Base-by-base conservation (phyloP, 768 basidiomycete species). In the Flagelloscypha sp. region DNA sequence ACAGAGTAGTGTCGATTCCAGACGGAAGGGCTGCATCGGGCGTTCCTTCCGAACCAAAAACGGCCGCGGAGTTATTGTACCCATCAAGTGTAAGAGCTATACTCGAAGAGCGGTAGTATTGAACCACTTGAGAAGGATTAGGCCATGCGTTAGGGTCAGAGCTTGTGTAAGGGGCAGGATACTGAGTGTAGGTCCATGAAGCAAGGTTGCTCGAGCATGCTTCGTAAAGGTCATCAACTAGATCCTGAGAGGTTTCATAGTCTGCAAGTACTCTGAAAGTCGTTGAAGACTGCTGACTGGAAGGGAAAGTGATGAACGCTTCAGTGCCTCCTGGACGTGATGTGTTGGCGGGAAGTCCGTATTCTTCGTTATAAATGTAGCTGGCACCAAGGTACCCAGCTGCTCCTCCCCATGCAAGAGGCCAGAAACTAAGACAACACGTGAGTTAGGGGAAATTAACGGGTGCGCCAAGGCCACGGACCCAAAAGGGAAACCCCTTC, bases 341-440 rank as follows among this genome's bases (percentile, higher is more conserved):
- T 3, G 57, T 52, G 38, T 75, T 74, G 24, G 55, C 48, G 3
- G 62, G 44, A 22, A 51, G 31, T 17, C 70, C 72, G 42, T 74
- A 74, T 70, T 74, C 73, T 24, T 58, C 39, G 20, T 56, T 52
- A 24, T 42, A 42, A 15, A 48, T 42, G 28, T 55, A 53, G 2
- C 46, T 41, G 15, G 43, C 50, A 5, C 54, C 56, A 15, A 49
- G 19, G 40, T 41, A 46, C 25, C 31, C 61, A 18, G 38, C 46
- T 17, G 25, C 43, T 1, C 55, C 55, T 2, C 56, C 58, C 71
- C 74, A 80, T 1, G 65, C 63, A 7, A 81, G 27, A 6, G 79
- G 79, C 78, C 79, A 82, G 56, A 68, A 83, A 42, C 63, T 64
- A n/a, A n/a, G n/a, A n/a, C n/a, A n/a, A n/a, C n/a, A n/a, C n/a